These are phyloP conservation scores for Tetrapisispora pingtungensis DNA, from an alignment of 805 yeast species.

Conservation along the genomic window DNA sequence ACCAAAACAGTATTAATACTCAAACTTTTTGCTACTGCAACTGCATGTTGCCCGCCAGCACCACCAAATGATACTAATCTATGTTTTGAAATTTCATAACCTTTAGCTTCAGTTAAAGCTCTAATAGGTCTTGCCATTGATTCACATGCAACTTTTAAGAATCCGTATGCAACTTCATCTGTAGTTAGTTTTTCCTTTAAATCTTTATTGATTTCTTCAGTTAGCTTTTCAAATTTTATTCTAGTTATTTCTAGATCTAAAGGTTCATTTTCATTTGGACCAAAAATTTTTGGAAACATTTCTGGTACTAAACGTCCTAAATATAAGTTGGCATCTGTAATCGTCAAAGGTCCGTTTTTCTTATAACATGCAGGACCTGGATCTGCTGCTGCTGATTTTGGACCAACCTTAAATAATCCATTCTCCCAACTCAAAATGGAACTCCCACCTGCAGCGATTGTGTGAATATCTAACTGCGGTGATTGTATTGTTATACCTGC, in stretches of 20 bases:
- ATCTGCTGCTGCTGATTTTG: slow-evolving; percentile 78
- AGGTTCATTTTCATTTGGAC: slow-evolving; percentile 66
- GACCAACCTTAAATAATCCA: slow-evolving; percentile 74
- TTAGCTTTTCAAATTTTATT: slow-evolving; percentile 41
- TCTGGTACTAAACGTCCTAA: slow-evolving; percentile 66
- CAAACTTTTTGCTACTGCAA: slow-evolving; percentile 59
- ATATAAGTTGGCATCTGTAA: slow-evolving; percentile 74
- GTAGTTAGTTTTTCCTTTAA: slow-evolving; percentile 35
- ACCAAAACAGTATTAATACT: slow-evolving; percentile 62
- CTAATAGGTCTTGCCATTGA: slow-evolving; percentile 88
- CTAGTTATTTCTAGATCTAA: slow-evolving; percentile 48
- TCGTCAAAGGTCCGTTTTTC: slow-evolving; percentile 74
- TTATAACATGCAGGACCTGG: slow-evolving; percentile 88
- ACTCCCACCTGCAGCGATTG: slow-evolving; percentile 84
- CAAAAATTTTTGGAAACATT: slow-evolving; percentile 72
- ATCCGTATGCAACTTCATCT: slow-evolving; percentile 71
- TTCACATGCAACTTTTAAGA: slow-evolving; percentile 74
- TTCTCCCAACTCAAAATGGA: slow-evolving; percentile 57
- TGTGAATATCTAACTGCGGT: slow-evolving; percentile 72
- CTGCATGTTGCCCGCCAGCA: slow-evolving; percentile 89
- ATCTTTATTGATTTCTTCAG: slow-evolving; percentile 45
- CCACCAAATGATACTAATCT: slow-evolving; percentile 81
- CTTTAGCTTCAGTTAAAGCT: slow-evolving; percentile 75
- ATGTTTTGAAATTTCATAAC: slow-evolving; percentile 56
- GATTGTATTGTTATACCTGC: slow-evolving; percentile 79